phyloP scores from a whole-genome alignment of 2,329 filamentous ascomycete species.

The Fusarium falciforme region DNA sequence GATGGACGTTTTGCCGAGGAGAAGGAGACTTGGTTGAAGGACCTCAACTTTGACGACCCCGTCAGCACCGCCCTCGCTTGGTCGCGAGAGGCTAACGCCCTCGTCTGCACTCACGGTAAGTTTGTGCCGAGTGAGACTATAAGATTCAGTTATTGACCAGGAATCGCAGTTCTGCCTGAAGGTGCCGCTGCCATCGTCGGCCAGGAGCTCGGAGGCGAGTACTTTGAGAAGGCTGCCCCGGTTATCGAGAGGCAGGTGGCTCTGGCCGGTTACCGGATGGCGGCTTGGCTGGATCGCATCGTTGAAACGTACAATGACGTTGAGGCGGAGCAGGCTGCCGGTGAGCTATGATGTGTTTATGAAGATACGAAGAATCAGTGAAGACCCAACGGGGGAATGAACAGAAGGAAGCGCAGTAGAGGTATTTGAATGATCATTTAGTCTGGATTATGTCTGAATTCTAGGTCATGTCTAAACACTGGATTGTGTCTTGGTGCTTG shows the following conservation, averaged over 20 bases:
- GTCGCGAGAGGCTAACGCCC: constrained; percentile 72
- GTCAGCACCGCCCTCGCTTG: constrained; percentile 69
- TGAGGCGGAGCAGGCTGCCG: constrained; percentile 36
- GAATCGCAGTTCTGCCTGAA: constrained; percentile 66
- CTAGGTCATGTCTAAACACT: background rate
- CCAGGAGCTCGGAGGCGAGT: constrained; percentile 71
- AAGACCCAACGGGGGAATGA: background rate
- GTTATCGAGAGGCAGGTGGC: constrained; percentile 75
- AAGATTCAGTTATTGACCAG: constrained; percentile 21
- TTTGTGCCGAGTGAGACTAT: constrained; percentile 2
- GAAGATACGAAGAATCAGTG: background rate
- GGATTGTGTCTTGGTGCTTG: background rate
- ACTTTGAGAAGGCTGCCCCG: constrained; percentile 72
- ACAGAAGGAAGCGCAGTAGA: background rate
- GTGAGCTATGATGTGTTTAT: constrained; percentile 45
- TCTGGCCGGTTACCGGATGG: constrained; percentile 75
- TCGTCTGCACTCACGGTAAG: constrained; percentile 71
- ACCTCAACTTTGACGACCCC: constrained; percentile 65
- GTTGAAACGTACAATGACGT: constrained; percentile 52
- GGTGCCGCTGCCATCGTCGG: constrained; percentile 68
- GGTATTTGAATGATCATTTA: background rate
- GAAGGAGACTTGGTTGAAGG: constrained; percentile 66
- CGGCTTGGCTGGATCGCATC: constrained; percentile 74
- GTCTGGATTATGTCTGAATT: background rate
- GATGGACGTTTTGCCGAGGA: constrained; percentile 64